Evolutionary conservation across 192 early-diverging fungal genomes (phyloP).

Genomic region (Coemansia sp.): DNA sequence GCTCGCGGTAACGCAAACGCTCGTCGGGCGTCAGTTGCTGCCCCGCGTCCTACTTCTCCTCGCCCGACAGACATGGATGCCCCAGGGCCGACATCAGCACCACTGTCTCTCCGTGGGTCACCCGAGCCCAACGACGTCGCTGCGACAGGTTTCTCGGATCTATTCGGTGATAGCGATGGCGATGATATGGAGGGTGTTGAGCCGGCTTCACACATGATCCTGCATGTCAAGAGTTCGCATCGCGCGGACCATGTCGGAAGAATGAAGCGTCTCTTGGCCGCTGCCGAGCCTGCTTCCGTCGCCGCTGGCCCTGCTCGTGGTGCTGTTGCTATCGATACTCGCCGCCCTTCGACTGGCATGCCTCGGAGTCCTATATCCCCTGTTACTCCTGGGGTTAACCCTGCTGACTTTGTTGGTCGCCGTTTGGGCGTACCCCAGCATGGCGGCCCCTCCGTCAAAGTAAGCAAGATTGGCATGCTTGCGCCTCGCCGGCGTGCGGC

Average conservation of each 20-base stretch:
- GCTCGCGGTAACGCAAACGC: not conserved
- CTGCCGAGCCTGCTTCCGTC: slow-evolving; percentile 11
- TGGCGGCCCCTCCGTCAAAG: not conserved
- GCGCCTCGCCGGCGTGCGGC: slow-evolving; percentile 15
- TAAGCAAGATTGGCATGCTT: slow-evolving; percentile 29
- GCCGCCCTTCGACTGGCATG: not conserved
- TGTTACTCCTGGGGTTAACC: not conserved
- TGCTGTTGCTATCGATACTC: not conserved
- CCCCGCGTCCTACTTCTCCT: not conserved
- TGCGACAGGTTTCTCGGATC: slow-evolving; percentile 4
- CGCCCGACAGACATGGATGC: not conserved
- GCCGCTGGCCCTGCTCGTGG: not conserved
- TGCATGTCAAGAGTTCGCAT: slow-evolving; percentile 18
- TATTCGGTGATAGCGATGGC: slow-evolving; percentile 23
- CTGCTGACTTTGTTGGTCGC: slow-evolving; percentile 17
- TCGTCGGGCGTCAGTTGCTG: not conserved
- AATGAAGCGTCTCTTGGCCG: slow-evolving; percentile 27
- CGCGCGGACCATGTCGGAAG: slow-evolving; percentile 34
- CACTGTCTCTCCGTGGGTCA: slow-evolving; percentile 18
- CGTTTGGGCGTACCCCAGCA: not conserved
- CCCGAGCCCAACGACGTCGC: slow-evolving; percentile 15
- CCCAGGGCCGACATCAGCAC: slow-evolving; percentile 4
- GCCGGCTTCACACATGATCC: not conserved
- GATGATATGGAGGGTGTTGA: not conserved
- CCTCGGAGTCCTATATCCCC: slow-evolving; percentile 5